Conservation (phyloP, 2,329 filamentous ascomycete genomes). For the Penicillium sp. region DNA sequence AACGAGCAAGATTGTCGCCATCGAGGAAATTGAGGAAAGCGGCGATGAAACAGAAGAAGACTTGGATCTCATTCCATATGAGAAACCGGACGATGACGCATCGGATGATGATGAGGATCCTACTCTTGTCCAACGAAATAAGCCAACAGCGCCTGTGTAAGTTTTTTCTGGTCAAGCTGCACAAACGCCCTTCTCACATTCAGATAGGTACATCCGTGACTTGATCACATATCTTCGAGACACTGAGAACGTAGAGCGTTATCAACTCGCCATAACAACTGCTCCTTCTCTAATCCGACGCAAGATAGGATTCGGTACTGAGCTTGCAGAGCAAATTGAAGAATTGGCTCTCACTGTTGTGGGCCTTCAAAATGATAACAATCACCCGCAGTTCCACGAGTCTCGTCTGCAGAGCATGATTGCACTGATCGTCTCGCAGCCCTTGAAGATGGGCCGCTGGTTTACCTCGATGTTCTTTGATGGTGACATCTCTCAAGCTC, state of each 20-base stretch:
- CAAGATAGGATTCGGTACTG: slow-evolving; percentile 83
- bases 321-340: slow-evolving; percentile 79
- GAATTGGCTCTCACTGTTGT: slow-evolving; percentile 75
- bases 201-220: slow-evolving; percentile 70
- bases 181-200: slow-evolving; percentile 4
- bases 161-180: slow-evolving; percentile 16
- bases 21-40: slow-evolving; percentile 62
- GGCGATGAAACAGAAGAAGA: slow-evolving; percentile 55
- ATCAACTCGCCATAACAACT: slow-evolving; percentile 73
- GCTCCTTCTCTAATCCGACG: slow-evolving; percentile 79
- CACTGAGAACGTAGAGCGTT: slow-evolving; percentile 78
- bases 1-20: slow-evolving; percentile 49
- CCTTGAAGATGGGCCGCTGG: slow-evolving; percentile 76
- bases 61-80: slow-evolving; percentile 71
- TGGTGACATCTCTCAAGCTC: slow-evolving; percentile 84
- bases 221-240: slow-evolving; percentile 76
- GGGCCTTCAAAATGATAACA: slow-evolving; percentile 80
- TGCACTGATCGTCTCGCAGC: slow-evolving; percentile 72
- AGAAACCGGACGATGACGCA: slow-evolving; percentile 81
- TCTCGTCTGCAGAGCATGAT: slow-evolving; percentile 77
- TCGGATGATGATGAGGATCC: slow-evolving; percentile 94
- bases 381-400: slow-evolving; percentile 73
- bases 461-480: slow-evolving; percentile 83
- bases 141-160: slow-evolving; percentile 74
- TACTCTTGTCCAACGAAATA: slow-evolving; percentile 78